A percentile compares a stretch with the other conserved stretches of the same genome.
Conservation (phyloP, 2,329 filamentous ascomycete species). For the Eutypa lata region DNA sequence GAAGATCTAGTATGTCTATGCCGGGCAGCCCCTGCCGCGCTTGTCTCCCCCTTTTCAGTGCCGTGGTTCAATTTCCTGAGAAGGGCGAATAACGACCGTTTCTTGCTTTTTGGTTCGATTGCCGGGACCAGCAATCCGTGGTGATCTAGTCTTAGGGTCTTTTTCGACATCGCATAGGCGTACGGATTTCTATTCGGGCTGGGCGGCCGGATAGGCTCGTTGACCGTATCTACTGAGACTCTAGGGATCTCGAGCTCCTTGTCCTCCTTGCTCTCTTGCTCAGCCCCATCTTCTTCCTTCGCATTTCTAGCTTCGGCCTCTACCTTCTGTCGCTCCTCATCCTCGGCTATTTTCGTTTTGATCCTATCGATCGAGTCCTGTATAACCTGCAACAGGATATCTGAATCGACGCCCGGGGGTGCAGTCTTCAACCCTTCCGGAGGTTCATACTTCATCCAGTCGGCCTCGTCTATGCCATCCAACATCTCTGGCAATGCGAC, state of each 20-base stretch:
- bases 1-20: conserved; percentile 9
- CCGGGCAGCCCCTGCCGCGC: conserved; percentile 26
- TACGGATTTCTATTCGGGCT: background rate
- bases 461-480: conserved; percentile 27
- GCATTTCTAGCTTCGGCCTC: conserved; percentile 21
- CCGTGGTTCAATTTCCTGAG: conserved; percentile 31
- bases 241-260: background rate
- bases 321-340: conserved; percentile 27
- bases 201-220: background rate
- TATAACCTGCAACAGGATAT: conserved; percentile 40
- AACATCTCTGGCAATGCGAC: conserved; percentile 8
- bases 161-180: background rate
- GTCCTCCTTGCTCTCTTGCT: conserved; percentile 5
- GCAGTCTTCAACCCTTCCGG: conserved; percentile 39
- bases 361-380: conserved; percentile 44
- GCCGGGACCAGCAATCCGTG: conserved; percentile 10
- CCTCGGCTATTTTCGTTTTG: conserved; percentile 32
- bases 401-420: conserved; percentile 33
- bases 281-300: conserved; percentile 20
- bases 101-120: conserved; percentile 26
- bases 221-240: background rate
- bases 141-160: background rate
- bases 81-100: conserved; percentile 32
- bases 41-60: conserved; percentile 38
- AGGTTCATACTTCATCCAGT: conserved; percentile 47